Evolutionary conservation across 345 rosid species (phyloP).

Genomic region (Viola odorata): DNA sequence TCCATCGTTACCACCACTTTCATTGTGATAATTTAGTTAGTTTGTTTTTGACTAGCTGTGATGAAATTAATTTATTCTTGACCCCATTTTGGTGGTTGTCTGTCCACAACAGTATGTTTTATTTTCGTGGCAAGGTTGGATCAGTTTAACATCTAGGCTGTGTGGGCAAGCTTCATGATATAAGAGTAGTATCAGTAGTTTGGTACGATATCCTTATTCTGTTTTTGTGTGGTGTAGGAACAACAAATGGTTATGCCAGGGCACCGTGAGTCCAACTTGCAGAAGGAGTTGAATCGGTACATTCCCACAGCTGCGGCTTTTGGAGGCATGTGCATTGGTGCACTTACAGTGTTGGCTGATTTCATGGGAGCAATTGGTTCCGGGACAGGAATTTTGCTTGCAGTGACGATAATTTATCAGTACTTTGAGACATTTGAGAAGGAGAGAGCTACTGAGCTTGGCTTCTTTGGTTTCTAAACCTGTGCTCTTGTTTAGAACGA

Average conservation of each 20-base stretch:
- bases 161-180: too few relatives aligned
- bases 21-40: too few relatives aligned
- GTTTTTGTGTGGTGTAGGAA: slow-evolving; percentile 33
- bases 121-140: too few relatives aligned
- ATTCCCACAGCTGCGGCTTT: slow-evolving; percentile 94
- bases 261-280: slow-evolving; percentile 81
- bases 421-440: slow-evolving; percentile 91
- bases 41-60: too few relatives aligned
- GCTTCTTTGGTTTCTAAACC: slow-evolving; percentile 70
- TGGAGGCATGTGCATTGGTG: slow-evolving; percentile 83
- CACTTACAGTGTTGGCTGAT: slow-evolving; percentile 74
- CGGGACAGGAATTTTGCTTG: slow-evolving; percentile 77
- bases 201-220: too few relatives aligned
- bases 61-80: too few relatives aligned
- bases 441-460: slow-evolving; percentile 84
- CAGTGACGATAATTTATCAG: slow-evolving; percentile 80
- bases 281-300: slow-evolving; percentile 76
- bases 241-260: slow-evolving; percentile 99
- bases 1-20: neutral
- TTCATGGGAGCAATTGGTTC: slow-evolving; percentile 94
- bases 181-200: too few relatives aligned
- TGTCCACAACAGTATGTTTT: too few relatives aligned
- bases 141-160: too few relatives aligned
- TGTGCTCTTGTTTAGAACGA: neutral
- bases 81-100: too few relatives aligned